A percentile compares a stretch with the other conserved stretches of the same genome.
Conservation (phyloP, 2,329 filamentous ascomycete species). For the Penicillium capsulatum region DNA sequence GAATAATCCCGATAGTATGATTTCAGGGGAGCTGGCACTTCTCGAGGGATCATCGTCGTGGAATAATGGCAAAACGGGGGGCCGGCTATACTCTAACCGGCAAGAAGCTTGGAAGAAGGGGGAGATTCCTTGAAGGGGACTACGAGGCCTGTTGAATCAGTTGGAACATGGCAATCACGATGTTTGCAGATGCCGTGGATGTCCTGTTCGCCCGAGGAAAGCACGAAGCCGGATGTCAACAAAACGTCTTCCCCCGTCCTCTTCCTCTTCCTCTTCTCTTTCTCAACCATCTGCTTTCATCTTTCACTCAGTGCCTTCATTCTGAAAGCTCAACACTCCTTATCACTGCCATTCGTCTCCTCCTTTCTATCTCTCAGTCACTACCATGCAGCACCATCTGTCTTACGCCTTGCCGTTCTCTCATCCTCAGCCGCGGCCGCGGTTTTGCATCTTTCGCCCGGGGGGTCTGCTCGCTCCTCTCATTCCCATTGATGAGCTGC, state of each 20-base stretch:
- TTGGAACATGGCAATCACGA: no score
- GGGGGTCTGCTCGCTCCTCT: constrained; percentile 37
- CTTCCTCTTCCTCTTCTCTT: neutral
- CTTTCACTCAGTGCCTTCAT: neutral
- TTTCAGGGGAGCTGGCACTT: no score
- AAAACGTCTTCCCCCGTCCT: neutral
- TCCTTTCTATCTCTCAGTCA: neutral
- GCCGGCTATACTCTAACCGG: no score
- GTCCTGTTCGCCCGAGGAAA: neutral
- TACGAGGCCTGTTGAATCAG: no score
- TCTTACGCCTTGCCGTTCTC: constrained; percentile 2
- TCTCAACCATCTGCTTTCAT: neutral
- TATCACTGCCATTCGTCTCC: neutral
- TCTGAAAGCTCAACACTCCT: neutral
- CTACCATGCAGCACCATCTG: constrained; percentile 13
- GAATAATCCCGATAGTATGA: no score
- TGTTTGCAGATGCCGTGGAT: no score
- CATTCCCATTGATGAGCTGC: constrained; percentile 44
- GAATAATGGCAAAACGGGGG: no score
- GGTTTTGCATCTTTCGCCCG: constrained; percentile 40
- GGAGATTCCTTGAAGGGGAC: no score
- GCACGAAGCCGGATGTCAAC: neutral
- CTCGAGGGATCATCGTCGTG: no score
- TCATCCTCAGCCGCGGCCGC: constrained; percentile 25
- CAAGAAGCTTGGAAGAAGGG: no score